Evolutionary conservation across 2,329 filamentous ascomycete genomes (phyloP).

Genomic region (Colletotrichum paranaense): DNA sequence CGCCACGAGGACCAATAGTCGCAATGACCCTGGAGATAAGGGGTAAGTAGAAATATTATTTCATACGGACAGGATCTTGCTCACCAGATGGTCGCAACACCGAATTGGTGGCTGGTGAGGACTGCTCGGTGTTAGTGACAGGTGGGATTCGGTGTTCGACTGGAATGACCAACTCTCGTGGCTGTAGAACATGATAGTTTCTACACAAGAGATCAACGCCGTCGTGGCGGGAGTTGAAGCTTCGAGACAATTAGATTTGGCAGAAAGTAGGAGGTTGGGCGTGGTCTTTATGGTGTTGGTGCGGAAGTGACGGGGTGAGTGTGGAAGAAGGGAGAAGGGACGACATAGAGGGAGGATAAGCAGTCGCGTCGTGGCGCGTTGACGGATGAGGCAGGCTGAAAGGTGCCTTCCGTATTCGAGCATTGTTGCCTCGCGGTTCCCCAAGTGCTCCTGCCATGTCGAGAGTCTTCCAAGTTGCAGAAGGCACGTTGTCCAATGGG

Average conservation of each 20-base stretch:
- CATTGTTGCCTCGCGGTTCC: not conserved
- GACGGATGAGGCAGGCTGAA: not conserved
- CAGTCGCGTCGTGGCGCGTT: not conserved
- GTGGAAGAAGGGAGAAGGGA: not conserved
- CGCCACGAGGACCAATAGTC: conserved; percentile 79
- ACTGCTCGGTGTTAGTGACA: conserved; percentile 60
- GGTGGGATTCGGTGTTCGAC: not conserved
- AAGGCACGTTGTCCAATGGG: not conserved
- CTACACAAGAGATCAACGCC: conserved; percentile 14
- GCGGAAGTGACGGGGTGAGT: not conserved
- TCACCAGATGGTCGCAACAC: conserved; percentile 94
- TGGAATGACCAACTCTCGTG: conserved; percentile 80
- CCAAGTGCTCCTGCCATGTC: not conserved
- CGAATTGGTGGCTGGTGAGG: conserved; percentile 87
- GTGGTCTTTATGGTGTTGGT: not conserved
- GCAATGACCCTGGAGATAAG: conserved; percentile 81
- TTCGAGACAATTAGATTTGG: not conserved
- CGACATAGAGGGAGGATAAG: not conserved
- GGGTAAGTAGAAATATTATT: not conserved
- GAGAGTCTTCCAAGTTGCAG: not conserved
- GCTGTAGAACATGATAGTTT: conserved; percentile 85
- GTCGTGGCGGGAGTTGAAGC: not conserved
- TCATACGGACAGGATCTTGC: conserved; percentile 38
- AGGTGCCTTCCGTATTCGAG: not conserved
- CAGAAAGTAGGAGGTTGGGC: too few relatives aligned